Conservation (phyloP, 495 filamentous ascomycete species). For the Aspergillus incahuasiensis region DNA sequence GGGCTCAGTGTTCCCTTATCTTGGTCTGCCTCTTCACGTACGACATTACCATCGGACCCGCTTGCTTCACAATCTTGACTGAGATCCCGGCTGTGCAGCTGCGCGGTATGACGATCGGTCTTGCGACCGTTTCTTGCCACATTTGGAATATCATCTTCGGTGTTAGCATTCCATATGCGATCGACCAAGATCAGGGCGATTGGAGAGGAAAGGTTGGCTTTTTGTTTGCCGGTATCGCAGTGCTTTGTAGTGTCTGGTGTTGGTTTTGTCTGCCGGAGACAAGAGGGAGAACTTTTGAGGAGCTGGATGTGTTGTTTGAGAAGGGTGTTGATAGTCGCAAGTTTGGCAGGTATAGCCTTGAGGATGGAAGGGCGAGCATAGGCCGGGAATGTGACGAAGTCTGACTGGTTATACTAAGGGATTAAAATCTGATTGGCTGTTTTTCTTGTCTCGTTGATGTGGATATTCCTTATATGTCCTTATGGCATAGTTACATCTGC, state of each 20-base stretch:
- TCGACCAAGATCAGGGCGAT: constrained; percentile 57
- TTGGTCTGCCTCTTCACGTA: constrained; percentile 55
- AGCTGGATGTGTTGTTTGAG: constrained; percentile 50
- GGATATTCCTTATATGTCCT: too few species aligned
- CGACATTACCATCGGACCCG: constrained; percentile 53
- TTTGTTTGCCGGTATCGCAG: constrained; percentile 54
- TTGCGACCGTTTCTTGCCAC: constrained; percentile 55
- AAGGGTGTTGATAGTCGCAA: constrained; percentile 38
- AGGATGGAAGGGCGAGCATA: background rate
- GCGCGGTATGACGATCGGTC: constrained; percentile 56
- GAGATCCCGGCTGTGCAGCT: constrained; percentile 57
- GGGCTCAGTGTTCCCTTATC: constrained; percentile 55
- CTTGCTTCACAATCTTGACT: constrained; percentile 58
- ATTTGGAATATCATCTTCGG: constrained; percentile 56
- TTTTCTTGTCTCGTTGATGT: too few species aligned
- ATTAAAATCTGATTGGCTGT: too few species aligned
- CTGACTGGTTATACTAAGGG: too few species aligned
- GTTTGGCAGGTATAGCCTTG: constrained; percentile 11
- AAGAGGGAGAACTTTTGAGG: constrained; percentile 55
- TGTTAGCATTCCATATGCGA: constrained; percentile 60
- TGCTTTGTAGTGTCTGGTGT: constrained; percentile 35
- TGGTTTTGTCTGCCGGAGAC: constrained; percentile 61
- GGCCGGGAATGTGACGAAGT: too few species aligned
- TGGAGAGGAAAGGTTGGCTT: constrained; percentile 63
- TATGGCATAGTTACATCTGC: too few species aligned